A percentile compares a stretch with the other conserved stretches of the same genome.
These are phyloP conservation scores for Physcomitrellopsis africana DNA, from an alignment of 225 moss, liverwort and hornwort genomes.

Conservation along the genomic window DNA sequence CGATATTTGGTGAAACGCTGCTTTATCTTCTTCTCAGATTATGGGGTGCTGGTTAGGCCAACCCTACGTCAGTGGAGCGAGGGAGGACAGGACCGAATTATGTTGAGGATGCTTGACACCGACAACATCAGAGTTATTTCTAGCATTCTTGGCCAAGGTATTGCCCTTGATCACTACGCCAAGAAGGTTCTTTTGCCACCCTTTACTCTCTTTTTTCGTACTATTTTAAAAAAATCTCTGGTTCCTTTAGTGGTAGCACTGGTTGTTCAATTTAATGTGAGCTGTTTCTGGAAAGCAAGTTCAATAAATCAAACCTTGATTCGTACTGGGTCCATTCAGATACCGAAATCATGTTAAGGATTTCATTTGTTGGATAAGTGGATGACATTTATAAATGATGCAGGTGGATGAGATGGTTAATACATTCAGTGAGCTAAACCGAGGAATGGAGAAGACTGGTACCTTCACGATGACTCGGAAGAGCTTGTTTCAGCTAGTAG, in stretches of 20 bases:
- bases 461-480: conserved; percentile 98
- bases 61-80: conserved; percentile 86
- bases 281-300: background rate
- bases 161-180: conserved; percentile 97
- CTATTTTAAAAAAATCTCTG: background rate
- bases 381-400: conserved; percentile 20
- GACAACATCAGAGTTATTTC: conserved; percentile 97
- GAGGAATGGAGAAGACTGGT: conserved; percentile 96
- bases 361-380: conserved; percentile 10
- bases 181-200: conserved; percentile 71
- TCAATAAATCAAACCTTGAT: background rate
- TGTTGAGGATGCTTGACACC: conserved; percentile 93
- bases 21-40: conserved; percentile 58
- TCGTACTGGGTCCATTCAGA: background rate
- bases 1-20: background rate
- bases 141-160: conserved; percentile 97
- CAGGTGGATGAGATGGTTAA: conserved; percentile 99
- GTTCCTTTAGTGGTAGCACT: background rate
- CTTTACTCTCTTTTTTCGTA: background rate
- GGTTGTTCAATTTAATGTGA: conserved; percentile 9
- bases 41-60: conserved; percentile 89
- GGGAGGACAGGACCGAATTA: conserved; percentile 93
- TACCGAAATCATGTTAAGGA: background rate
- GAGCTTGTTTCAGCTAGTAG: conserved; percentile 90
- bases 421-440: conserved; percentile 90